Evolutionary conservation across 768 basidiomycete species (phyloP), one percentile per base, ranked within the genome.

Genomic region (Boletus vinaceobasis): DNA sequence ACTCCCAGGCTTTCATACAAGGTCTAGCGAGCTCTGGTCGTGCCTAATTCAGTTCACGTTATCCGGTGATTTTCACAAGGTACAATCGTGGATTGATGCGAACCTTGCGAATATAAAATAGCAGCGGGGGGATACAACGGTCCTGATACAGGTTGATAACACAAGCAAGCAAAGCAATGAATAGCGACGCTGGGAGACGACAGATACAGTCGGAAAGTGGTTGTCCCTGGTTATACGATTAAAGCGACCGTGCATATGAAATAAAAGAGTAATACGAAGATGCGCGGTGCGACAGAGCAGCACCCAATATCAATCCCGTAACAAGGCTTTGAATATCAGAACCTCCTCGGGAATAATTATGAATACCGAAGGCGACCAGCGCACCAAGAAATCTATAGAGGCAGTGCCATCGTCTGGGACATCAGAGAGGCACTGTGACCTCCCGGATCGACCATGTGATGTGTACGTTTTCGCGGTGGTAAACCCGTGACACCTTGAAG

Each of bases 381-480:
- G 50, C 60, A 55, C 43, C 48, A 58, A 47, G 50, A 49, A 50
- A 53, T 58, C 73, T 74, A 84, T 75, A 79, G 75, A 65, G 79
- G 77, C 63, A 85, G 70, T 57, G 79, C 66, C 74, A 85, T 78
- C 60, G 77, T 80, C 57, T 80, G 79, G 46, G 81, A 68, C 61
- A 83, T 83, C 60, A 86, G 61, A 43, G 81, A 75, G 47, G 78
- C 72, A 56, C 73, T 77, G 64, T 75, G 71, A 50, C 74, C 80
- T 68, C 61, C 82, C 74, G 66, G 69, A 65, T 85, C 75, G 71
- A 85, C 81, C 76, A 85, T 80, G 65, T 85, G 84, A 68, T 86
- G 85, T 21, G 79, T 72, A 51, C 85, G 81, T 71, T 87, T 86
- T 64, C 85, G 77, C 21, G 73, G 66, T 17, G 84, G 82, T 43